A percentile compares a stretch with the other conserved stretches of the same genome.
Evolutionary conservation across 2,329 filamentous ascomycete genomes (phyloP).

Genomic region (Thyridium curvatum): DNA sequence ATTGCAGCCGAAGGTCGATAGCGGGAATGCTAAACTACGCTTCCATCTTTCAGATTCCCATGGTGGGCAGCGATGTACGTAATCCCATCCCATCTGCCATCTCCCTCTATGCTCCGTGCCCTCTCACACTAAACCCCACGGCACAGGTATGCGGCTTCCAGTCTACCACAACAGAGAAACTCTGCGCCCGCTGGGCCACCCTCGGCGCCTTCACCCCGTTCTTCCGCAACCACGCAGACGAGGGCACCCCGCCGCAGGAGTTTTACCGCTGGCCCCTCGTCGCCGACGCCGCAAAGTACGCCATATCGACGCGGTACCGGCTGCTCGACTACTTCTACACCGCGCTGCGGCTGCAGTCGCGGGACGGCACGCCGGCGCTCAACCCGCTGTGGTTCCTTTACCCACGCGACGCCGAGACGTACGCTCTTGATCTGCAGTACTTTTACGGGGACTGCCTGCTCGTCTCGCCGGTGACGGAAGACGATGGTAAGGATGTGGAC

Average conservation of each 20-base stretch:
- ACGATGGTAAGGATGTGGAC: constrained; percentile 34
- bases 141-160: constrained; percentile 65
- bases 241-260: constrained; percentile 44
- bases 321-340: constrained; percentile 74
- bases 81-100: too few relatives aligned
- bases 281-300: constrained; percentile 53
- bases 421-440: constrained; percentile 36
- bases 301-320: constrained; percentile 62
- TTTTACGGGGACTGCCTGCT: constrained; percentile 38
- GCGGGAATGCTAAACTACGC: constrained; percentile 45
- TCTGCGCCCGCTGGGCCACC: constrained; percentile 64
- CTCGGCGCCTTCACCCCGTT: constrained; percentile 66
- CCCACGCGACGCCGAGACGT: constrained; percentile 37
- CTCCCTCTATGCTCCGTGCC: too few relatives aligned
- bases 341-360: constrained; percentile 53
- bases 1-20: too few relatives aligned
- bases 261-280: constrained; percentile 64
- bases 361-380: constrained; percentile 57
- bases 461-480: constrained; percentile 37
- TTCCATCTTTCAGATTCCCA: constrained; percentile 56
- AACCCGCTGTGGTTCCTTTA: constrained; percentile 67
- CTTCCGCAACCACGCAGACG: constrained; percentile 63
- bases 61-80: constrained; percentile 51
- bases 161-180: constrained; percentile 53
- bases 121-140: too few relatives aligned